These are phyloP conservation scores for Neofusicoccum parvum DNA, from an alignment of 2,329 filamentous ascomycete species.

Conservation along the genomic window DNA sequence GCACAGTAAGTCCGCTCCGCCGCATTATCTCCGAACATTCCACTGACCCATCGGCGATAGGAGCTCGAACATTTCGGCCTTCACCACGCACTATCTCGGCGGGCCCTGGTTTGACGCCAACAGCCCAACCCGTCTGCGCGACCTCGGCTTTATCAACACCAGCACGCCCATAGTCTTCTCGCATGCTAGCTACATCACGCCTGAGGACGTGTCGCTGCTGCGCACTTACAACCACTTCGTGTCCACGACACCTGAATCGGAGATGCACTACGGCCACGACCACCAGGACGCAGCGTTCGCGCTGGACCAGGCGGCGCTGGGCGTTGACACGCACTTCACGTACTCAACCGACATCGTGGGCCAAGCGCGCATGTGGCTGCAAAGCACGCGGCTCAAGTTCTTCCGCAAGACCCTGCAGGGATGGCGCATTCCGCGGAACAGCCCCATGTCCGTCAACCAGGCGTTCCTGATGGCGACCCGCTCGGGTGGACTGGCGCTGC, in stretches of 20 bases:
- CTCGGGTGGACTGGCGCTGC: slow-evolving; percentile 54
- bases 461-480: slow-evolving; percentile 60
- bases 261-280: slow-evolving; percentile 61
- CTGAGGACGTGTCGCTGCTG: slow-evolving; percentile 45
- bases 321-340: slow-evolving; percentile 58
- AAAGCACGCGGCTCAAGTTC: slow-evolving; percentile 45
- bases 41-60: not conserved
- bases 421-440: slow-evolving; percentile 50
- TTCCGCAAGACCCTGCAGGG: slow-evolving; percentile 43
- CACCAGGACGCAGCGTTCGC: slow-evolving; percentile 48
- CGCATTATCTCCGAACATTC: not conserved
- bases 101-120: slow-evolving; percentile 34
- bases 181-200: slow-evolving; percentile 52
- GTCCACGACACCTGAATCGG: slow-evolving; percentile 61
- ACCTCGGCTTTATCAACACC: slow-evolving; percentile 46
- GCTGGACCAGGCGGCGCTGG: slow-evolving; percentile 56
- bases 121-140: slow-evolving; percentile 43
- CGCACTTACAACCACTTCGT: slow-evolving; percentile 56
- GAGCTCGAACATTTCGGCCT: slow-evolving; percentile 32
- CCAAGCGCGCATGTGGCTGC: slow-evolving; percentile 59
- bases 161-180: slow-evolving; percentile 55
- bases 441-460: slow-evolving; percentile 57
- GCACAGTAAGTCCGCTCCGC: not conserved
- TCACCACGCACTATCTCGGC: slow-evolving; percentile 45
- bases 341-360: slow-evolving; percentile 49